Evolutionary conservation across 2,329 filamentous ascomycete species (phyloP), one percentile per base, ranked within the genome.

Genomic region (Hymenoscyphus linearis): DNA sequence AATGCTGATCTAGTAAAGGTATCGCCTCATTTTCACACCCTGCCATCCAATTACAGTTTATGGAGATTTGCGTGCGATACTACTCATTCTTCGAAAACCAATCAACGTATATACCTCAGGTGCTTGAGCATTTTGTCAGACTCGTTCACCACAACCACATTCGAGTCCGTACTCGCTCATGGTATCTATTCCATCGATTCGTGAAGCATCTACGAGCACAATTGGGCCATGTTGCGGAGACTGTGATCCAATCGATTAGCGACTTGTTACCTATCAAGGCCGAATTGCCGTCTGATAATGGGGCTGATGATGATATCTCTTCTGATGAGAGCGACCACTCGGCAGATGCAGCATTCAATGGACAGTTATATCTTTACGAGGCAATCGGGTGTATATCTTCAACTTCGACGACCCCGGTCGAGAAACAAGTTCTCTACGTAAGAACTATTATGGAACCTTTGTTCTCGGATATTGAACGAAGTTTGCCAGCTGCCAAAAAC

Each of bases 51-150:
- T 81, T 99, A 25, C 92, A 97, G 76, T 99, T 96, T 72, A 97
- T 99, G 93, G 95, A 99, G 74, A 96, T 96, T 37, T 96, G 93
- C 74, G 93, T 96, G 60, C 88, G 95, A 57, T 99, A 99, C 76
- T 90, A 88, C 73, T 85, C 87, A 31, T 96, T 97, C 74, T 98
- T 99, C 73, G 93, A 98, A 72, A 85, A 86, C 60, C 90, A 96
- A 71, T 82, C 86, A 34, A 81, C 88, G 25, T 87, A 91, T 63
- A 96, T 98, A 56, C 90, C 91, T 1, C 88, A 87, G 66, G 91
- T 95, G 1, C 81, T 99, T 50, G 92, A 97, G 71, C 92, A 89
- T 72, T 98, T 99, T 74, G 90, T 99, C 53, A 85, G 87, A 13
- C 84, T 97, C 55, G 90, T 95, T 3, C 96, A 98, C 71, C 91